A percentile compares a stretch with the other conserved stretches of the same genome.
These are phyloP conservation scores for Osmanthus fragrans DNA, from an alignment of 257 asterid genomes.

Conservation along the genomic window DNA sequence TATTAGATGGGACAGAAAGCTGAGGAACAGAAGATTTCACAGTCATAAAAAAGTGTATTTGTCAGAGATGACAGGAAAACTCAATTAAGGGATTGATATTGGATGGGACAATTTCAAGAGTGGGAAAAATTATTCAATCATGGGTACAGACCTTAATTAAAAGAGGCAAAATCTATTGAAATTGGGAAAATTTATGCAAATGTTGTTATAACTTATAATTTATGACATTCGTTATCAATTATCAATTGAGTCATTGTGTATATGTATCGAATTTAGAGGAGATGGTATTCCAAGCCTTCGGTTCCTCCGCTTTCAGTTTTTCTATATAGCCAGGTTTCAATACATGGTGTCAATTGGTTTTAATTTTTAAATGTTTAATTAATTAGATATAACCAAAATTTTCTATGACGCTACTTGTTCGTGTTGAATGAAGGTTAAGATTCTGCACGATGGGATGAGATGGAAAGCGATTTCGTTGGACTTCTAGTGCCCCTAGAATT, in stretches of 20 bases:
- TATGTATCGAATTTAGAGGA: constrained; percentile 3
- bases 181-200: neutral
- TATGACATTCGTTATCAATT: neutral
- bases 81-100: constrained; percentile 27
- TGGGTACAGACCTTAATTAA: neutral
- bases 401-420: neutral
- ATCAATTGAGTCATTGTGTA: neutral
- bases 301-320: constrained; percentile 55
- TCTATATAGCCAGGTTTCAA: neutral
- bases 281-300: constrained; percentile 22
- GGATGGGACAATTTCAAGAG: neutral
- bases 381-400: too few relatives aligned
- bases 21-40: constrained; percentile 75
- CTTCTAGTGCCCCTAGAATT: too few relatives aligned
- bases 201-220: neutral
- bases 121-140: neutral
- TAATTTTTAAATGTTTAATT: too few relatives aligned
- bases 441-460: too few relatives aligned
- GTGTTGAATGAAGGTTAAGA: neutral
- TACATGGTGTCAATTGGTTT: neutral
- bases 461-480: too few relatives aligned
- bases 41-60: constrained; percentile 46
- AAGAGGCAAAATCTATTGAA: too few relatives aligned
- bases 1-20: constrained; percentile 83
- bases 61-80: constrained; percentile 61